Evolutionary conservation across 345 rosid genomes (phyloP), one percentile per base, ranked within the genome.

Genomic region (Citrus mangshanensis): DNA sequence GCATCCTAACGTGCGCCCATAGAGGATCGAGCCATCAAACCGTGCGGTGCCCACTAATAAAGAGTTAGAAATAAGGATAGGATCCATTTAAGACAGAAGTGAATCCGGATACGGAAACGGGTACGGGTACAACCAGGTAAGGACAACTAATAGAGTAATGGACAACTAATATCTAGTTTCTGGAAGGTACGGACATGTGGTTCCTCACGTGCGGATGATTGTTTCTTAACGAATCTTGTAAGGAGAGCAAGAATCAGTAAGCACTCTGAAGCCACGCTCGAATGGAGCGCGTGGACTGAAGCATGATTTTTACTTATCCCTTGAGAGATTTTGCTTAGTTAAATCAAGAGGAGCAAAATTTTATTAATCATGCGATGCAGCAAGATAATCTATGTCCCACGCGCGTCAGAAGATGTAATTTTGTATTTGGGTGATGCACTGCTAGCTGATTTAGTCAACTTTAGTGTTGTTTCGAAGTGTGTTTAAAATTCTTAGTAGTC

Each of bases 191-290:
- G 73, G 75, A 24, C 64, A 72, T 63, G 78, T 68, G 69, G 19
- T 34, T 25, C 54, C 72, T 74, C 81, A 75, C 78, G 87, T 63
- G 81, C 64, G 76, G 64, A 25, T 25, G 72, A 34, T 37, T 35
- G 54, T 24, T 35, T 38, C 34, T 46, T 66, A 66, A 66, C 80
- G 24, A 66, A 77, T 65, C 80, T 64, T 46, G 79, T 18, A 32
- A 71, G 83, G 61, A 67, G 12, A n/a, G 22, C 34, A 46, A 67
- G 35, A n/a, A 9, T 13, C 21, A n/a, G 1, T 13, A 60, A 49
- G 1, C 18, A 46, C 51, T 46, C 1, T 49, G 14, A 24, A n/a
- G 10, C 9, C 63, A 37, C 67, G 25, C 78, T 72, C 75, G 2
- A 0, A 3, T 0, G 28, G 7, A 51, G 66, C 75, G 72, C 56